Percentiles rank a stretch among this genome's conserved stretches.
These are phyloP conservation scores for Taphrina communis DNA, from an alignment of 1,139 yeast genomes.

Conservation along the genomic window DNA sequence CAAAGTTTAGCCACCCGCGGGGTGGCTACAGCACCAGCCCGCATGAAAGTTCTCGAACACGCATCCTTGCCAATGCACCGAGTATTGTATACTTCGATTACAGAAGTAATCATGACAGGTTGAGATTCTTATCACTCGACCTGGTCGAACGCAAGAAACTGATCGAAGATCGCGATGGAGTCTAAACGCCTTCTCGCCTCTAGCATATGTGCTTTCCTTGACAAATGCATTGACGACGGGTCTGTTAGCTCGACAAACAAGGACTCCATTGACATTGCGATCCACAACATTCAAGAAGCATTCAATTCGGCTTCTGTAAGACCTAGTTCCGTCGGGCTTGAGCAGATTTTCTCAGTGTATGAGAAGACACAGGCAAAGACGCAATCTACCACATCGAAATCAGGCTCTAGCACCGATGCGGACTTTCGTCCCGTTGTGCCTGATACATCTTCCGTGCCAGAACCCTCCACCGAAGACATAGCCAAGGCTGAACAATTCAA, in stretches of 20 bases:
- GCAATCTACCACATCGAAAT: conserved; percentile 43
- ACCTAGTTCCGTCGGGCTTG: conserved; percentile 41
- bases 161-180: conserved; percentile 1
- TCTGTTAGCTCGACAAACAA: conserved; percentile 75
- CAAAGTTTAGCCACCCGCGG: conserved; percentile 1
- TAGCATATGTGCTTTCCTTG: conserved; percentile 70
- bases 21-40: conserved; percentile 3
- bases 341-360: conserved; percentile 49
- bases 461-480: conserved; percentile 41
- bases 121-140: too few species aligned
- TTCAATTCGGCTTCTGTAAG: conserved; percentile 9
- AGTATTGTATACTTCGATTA: background rate
- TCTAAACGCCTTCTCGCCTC: conserved; percentile 36
- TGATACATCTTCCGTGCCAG: conserved; percentile 35
- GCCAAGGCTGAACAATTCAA: conserved; percentile 57
- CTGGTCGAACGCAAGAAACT: too few species aligned
- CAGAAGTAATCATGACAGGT: too few species aligned
- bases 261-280: conserved; percentile 94
- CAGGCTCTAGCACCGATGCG: conserved; percentile 16
- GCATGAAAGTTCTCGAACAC: conserved; percentile 19
- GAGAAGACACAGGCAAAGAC: conserved; percentile 48
- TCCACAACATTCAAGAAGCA: conserved; percentile 56
- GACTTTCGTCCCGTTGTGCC: conserved; percentile 48
- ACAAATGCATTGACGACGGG: conserved; percentile 64
- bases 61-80: background rate